phyloP scores from a whole-genome alignment of 768 basidiomycete genomes.

The Trametopsis cervina region DNA sequence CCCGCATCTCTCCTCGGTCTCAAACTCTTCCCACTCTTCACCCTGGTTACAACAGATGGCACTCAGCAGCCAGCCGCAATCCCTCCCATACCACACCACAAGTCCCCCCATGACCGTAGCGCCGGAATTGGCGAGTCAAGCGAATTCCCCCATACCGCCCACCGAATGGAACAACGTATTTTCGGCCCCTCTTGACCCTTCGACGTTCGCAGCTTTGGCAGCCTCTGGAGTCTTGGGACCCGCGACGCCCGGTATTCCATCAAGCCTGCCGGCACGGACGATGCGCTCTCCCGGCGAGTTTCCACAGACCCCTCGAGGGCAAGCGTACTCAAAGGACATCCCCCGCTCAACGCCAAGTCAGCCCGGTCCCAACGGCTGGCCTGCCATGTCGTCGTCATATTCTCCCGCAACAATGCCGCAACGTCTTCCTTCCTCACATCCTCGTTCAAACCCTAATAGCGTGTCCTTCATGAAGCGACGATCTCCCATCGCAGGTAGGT shows the following conservation, averaged over 20 bases:
- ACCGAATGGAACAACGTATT: conserved; percentile 54
- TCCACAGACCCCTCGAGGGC: conserved; percentile 14
- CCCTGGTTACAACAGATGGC: conserved; percentile 26
- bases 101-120: conserved; percentile 14
- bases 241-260: conserved; percentile 27
- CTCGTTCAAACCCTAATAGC: conserved; percentile 16
- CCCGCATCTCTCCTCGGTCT: conserved; percentile 29
- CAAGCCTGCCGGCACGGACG: conserved; percentile 34
- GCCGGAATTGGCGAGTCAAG: conserved; percentile 17
- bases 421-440: conserved; percentile 65
- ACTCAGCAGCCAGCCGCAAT: conserved; percentile 14
- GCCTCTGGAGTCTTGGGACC: conserved; percentile 51
- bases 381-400: conserved; percentile 19
- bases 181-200: conserved; percentile 53
- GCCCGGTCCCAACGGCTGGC: conserved; percentile 12
- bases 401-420: conserved; percentile 27
- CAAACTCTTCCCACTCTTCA: conserved; percentile 27
- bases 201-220: conserved; percentile 53
- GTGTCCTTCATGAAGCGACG: conserved; percentile 21
- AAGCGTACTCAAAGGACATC: conserved; percentile 16
- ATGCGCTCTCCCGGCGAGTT: conserved; percentile 23
- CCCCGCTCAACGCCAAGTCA: conserved; percentile 11
- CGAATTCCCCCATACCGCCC: conserved; percentile 18
- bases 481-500: conserved; percentile 33
- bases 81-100: conserved; percentile 18